Base-by-base conservation (phyloP, 2,329 filamentous ascomycete genomes). In the Colletotrichum euphorbiae region DNA sequence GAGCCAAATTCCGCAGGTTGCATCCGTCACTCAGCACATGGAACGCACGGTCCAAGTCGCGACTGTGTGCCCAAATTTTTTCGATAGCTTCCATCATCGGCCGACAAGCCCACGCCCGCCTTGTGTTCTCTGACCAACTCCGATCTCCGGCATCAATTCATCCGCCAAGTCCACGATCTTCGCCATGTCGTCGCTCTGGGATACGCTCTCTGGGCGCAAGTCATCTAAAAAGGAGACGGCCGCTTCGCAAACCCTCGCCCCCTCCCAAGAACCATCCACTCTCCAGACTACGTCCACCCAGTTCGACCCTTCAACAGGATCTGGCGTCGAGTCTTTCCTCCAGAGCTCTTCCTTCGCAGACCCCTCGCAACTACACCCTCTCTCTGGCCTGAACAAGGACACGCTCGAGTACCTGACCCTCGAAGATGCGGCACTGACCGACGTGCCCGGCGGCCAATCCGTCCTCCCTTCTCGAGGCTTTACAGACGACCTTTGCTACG, bases 401-500 rank as follows among this genome's bases (percentile, higher is more conserved):
- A 93, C 92, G 0, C 90, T 99, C 75, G 96, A 99, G 80, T 99
- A 99, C 81, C 88, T 99, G 72, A 91, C 91, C 28, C 90, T 99
- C 76, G 96, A 99, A 82, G 97, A 99, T 78, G 93, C 93, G 56
- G 89, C 91, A 31, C 89, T 98, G 67, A 94, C 93, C 70, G 90
- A 97, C 75, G 87, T 97, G 19, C 94, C 94, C 55, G 94, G 94
- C 76, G 87, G 90, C 68, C 92, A 93, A 78, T 97, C 95, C 48
- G 91, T 94, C 62, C 88, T 99, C 62, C 96, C 97, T 48, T 98
- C 94, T 64, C 91, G 96, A 79, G 96, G 96, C 78, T 99, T 97
- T 90, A 97, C 94, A 69, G 96, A 99, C 78, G 96, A 99, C 80
- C 89, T 99, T 69, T 98, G 96, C 83, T 99, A 99, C 80, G 96